These are phyloP conservation scores for Beauveria australis DNA, from an alignment of 2,329 filamentous ascomycete genomes.

Conservation along the genomic window DNA sequence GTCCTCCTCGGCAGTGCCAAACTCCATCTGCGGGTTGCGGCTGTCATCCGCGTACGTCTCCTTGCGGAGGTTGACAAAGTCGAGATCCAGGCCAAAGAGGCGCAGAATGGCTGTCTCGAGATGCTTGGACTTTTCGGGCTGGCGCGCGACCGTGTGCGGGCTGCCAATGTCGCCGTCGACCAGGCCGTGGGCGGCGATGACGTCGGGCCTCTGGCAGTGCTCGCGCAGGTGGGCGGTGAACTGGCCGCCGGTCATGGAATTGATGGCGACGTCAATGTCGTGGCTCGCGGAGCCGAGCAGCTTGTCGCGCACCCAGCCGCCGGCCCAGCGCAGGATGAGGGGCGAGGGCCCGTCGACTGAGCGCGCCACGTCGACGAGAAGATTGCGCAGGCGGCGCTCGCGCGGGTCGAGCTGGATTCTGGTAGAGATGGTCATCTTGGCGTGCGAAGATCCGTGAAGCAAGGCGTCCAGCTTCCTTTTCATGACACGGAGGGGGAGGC, in stretches of 20 bases:
- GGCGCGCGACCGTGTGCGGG: slow-evolving; percentile 81
- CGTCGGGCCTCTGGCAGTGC: slow-evolving; percentile 55
- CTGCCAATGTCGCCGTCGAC: slow-evolving; percentile 55
- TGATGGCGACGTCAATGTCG: slow-evolving; percentile 81
- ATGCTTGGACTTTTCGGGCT: slow-evolving; percentile 95
- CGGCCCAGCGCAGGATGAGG: slow-evolving; percentile 66
- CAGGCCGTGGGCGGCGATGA: slow-evolving; percentile 53
- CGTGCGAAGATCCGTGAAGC: slow-evolving; percentile 16
- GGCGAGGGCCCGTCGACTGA: slow-evolving; percentile 44
- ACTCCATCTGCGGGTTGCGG: slow-evolving; percentile 85
- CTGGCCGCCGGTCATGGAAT: slow-evolving; percentile 71
- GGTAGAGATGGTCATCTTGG: slow-evolving; percentile 15
- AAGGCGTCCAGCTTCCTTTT: slow-evolving; percentile 26
- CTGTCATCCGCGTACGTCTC: slow-evolving; percentile 87
- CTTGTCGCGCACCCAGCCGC: slow-evolving; percentile 84
- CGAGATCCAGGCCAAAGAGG: slow-evolving; percentile 79
- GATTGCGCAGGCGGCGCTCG: slow-evolving; percentile 63
- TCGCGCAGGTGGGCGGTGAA: slow-evolving; percentile 64
- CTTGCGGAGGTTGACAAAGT: slow-evolving; percentile 89
- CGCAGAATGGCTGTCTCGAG: slow-evolving; percentile 83
- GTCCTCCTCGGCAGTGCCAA: slow-evolving; percentile 86
- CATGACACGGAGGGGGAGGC: slow-evolving; percentile 19
- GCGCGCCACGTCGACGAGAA: slow-evolving; percentile 74
- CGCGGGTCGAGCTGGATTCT: slow-evolving; percentile 52
- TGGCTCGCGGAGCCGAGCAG: slow-evolving; percentile 63